phyloP scores from a whole-genome alignment of 2,329 filamentous ascomycete genomes.

The Lanzia echinophila region DNA sequence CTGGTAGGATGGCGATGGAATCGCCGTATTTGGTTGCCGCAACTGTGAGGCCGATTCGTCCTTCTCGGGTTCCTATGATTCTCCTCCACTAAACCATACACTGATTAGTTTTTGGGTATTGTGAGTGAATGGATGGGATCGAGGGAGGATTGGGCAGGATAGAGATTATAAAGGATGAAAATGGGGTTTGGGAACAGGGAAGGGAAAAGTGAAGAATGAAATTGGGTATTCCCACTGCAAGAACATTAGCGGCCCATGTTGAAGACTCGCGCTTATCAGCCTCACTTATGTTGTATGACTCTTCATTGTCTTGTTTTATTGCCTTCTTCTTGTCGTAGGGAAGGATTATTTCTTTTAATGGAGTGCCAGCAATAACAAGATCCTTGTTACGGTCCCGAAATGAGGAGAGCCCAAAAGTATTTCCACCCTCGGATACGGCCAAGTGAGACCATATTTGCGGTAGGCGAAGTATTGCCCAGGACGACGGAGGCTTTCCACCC shows the following conservation, averaged over 20 bases:
- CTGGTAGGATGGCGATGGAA: background rate
- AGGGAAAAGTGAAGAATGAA: too few species aligned
- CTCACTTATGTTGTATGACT: background rate
- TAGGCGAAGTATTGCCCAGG: conserved; percentile 4
- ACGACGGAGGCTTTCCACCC: background rate
- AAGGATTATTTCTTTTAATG: background rate
- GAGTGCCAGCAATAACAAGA: background rate
- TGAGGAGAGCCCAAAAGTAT: background rate
- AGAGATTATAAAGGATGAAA: too few species aligned
- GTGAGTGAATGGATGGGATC: too few species aligned
- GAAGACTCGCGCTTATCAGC: conserved; percentile 2
- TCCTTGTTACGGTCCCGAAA: background rate
- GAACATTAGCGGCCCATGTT: conserved; percentile 5
- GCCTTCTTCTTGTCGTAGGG: background rate
- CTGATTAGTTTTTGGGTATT: too few species aligned
- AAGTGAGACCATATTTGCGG: background rate
- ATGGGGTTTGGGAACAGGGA: too few species aligned
- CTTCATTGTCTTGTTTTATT: background rate
- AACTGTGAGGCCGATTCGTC: background rate
- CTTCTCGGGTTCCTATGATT: background rate
- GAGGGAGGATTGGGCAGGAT: too few species aligned
- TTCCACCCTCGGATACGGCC: background rate
- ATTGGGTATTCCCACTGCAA: background rate
- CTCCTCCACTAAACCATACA: background rate
- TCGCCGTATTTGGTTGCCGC: background rate